phyloP scores from a whole-genome alignment of 2,329 filamentous ascomycete species.

The Fusarium coffeatum region DNA sequence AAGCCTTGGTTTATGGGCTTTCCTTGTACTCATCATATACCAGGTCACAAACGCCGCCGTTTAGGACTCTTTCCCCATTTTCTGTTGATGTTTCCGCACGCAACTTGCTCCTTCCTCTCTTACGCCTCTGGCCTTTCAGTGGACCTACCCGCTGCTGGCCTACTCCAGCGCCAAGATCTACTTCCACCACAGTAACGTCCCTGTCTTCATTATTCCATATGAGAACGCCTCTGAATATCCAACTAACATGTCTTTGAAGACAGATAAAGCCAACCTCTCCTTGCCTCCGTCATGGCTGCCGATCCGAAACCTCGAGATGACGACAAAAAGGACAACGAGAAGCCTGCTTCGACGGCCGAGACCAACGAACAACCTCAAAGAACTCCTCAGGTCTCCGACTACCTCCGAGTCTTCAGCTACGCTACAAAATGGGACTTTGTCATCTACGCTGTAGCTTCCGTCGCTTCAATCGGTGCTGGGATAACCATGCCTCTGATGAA shows the following conservation, averaged over 20 bases:
- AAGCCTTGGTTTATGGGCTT: neutral
- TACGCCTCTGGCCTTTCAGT: neutral
- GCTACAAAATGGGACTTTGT: conserved; percentile 49
- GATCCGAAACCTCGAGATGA: neutral
- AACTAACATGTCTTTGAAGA: neutral
- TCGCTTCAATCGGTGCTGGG: conserved; percentile 51
- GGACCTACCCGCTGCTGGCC: neutral
- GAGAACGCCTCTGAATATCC: accelerated
- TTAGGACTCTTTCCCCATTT: too few species aligned
- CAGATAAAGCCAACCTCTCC: accelerated
- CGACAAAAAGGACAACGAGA: neutral
- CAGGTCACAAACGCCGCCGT: neutral
- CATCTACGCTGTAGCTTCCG: conserved; percentile 45
- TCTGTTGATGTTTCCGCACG: neutral
- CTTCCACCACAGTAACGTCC: neutral
- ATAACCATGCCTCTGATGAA: conserved; percentile 53
- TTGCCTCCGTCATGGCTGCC: neutral
- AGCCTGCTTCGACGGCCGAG: neutral
- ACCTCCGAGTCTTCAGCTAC: conserved; percentile 48
- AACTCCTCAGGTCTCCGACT: conserved; percentile 35
- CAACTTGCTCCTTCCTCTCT: neutral
- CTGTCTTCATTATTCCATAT: too few species aligned
- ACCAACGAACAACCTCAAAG: conserved; percentile 6
- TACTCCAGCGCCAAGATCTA: neutral
- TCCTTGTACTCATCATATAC: neutral